These are phyloP conservation scores for Zasmidium cellare DNA, from an alignment of 2,329 filamentous ascomycete species.

Conservation along the genomic window DNA sequence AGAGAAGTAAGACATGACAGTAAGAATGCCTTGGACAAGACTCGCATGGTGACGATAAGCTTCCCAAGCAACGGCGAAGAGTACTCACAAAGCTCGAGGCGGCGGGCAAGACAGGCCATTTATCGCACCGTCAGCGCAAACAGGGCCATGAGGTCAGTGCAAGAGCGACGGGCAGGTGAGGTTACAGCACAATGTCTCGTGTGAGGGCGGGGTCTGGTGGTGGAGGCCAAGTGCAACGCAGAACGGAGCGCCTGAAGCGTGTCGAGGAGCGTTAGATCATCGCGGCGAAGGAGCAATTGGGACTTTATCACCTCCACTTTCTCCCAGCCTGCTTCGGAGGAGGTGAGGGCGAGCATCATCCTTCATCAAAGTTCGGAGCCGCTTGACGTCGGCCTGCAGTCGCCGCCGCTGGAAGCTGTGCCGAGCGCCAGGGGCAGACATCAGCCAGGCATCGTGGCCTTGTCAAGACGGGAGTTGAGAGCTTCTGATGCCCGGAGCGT, in stretches of 20 bases:
- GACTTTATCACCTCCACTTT: background rate
- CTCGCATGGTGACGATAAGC: constrained; percentile 2
- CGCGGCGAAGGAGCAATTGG: background rate
- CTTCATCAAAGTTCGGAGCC: too few relatives aligned
- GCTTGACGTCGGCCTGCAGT: too few relatives aligned
- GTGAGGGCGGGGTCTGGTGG: constrained; percentile 1
- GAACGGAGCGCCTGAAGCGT: background rate
- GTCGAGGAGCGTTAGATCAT: background rate
- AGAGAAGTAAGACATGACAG: constrained; percentile 1
- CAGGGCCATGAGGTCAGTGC: constrained; percentile 1
- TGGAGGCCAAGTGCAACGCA: constrained; percentile 1
- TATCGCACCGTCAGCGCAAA: background rate
- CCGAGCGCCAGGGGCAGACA: background rate
- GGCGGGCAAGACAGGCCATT: background rate
- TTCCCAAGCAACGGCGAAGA: background rate
- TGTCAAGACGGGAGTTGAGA: background rate
- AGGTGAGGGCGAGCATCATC: background rate
- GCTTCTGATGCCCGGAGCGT: background rate
- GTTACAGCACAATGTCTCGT: constrained; percentile 9
- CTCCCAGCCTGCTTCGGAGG: background rate
- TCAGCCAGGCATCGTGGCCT: background rate
- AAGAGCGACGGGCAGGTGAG: background rate
- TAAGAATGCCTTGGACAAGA: background rate
- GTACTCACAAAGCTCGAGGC: background rate
- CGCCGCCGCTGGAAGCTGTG: too few relatives aligned